A percentile compares a stretch with the other conserved stretches of the same genome.
phyloP scores from a whole-genome alignment of 108 stramenopile species.

The Conticribra guillardii region DNA sequence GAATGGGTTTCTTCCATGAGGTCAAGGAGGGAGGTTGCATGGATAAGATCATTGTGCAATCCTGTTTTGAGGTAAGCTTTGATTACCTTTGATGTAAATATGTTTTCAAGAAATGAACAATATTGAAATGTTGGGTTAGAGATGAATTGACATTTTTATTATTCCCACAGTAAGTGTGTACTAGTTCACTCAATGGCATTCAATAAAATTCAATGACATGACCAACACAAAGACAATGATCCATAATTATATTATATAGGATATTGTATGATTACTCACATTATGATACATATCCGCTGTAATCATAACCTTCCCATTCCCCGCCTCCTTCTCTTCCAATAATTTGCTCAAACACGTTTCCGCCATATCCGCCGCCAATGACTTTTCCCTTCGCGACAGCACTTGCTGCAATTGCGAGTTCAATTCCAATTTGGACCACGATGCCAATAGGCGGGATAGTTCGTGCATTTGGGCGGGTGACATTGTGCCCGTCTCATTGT shows the following conservation, averaged over 20 bases:
- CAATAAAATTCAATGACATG: too few species aligned
- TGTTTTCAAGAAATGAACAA: background rate
- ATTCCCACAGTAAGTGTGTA: too few species aligned
- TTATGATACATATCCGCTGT: conserved; percentile 32
- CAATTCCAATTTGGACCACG: conserved; percentile 27
- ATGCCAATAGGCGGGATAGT: conserved; percentile 16
- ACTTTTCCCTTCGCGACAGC: conserved; percentile 15
- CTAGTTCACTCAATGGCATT: too few species aligned
- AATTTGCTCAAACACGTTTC: conserved; percentile 36
- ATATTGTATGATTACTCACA: background rate
- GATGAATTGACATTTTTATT: too few species aligned
- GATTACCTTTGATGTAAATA: conserved; percentile 10
- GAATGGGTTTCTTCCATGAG: conserved; percentile 30
- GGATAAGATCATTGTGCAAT: conserved; percentile 14
- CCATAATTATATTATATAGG: background rate
- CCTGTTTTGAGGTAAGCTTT: conserved; percentile 26
- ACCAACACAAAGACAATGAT: background rate
- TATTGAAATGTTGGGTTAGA: background rate
- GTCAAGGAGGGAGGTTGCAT: conserved; percentile 26
- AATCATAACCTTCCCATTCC: conserved; percentile 5
- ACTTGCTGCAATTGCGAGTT: background rate
- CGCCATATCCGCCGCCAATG: conserved; percentile 38
- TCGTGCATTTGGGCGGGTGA: conserved; percentile 27
- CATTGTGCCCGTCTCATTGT: background rate
- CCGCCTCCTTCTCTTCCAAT: conserved; percentile 20